Base-by-base conservation (phyloP, 257 asterid genomes). In the Thymus mandschuricus region DNA sequence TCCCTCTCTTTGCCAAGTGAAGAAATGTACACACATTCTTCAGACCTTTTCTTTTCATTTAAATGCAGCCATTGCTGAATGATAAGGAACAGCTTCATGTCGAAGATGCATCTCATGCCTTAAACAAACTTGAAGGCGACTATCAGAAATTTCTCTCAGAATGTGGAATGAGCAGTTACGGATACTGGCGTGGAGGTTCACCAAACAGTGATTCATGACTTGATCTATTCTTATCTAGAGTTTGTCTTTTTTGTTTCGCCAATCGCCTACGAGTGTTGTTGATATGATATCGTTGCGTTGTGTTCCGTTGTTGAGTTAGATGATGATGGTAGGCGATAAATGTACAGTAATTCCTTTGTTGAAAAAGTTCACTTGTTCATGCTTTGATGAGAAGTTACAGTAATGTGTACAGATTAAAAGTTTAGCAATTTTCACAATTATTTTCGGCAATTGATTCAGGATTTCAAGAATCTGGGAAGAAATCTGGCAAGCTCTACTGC, bases 141-240 rank as follows among this genome's bases (percentile, higher is more conserved):
- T 87, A 87, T 76, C 83, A 81, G 72, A 84, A 86, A 78, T 90
- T 90, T 76, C 86, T 87, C 31, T 69, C 86, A 3, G 88, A 90
- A 80, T 88, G 96, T 81, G 92, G 95, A 79, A 87, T 87, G 83
- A 81, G 88, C 76, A 69, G 81, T 29, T 78, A 82, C 82, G 91
- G 94, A 65, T 78, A 89, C 60, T 87, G 88, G 86, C 79, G 85
- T 51, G 94, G 94, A 21, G 90, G 92, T 73, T 81, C 86, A 45
- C 80, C 82, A 41, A 73, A 40, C 82, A 78, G 66, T 65, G 33
- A 40, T 62, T 58, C 44, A 38, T 2, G 27, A 60, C 15, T 59
- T 50, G 9, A 8, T 58, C 10, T 1, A 1, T 51, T 35, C 11
- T 21, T 28, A 12, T 30, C 8, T 10, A 29, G 10, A 56, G 8